Evolutionary conservation across 148 eudicot species (phyloP).

Genomic region (Amaranthus hypochondriacus): DNA sequence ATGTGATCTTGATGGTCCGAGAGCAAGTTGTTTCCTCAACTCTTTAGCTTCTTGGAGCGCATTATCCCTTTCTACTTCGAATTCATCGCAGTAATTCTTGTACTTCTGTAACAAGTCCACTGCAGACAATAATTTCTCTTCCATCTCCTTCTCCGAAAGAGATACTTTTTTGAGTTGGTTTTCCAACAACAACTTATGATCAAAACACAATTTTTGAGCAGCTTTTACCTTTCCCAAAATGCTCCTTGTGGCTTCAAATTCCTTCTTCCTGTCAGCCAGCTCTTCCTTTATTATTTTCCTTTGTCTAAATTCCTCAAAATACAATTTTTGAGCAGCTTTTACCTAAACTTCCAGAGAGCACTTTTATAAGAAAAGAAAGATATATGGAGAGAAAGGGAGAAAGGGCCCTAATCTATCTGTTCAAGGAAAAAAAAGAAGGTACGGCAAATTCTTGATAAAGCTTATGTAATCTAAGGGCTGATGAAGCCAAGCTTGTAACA

Average conservation of each 20-base stretch:
- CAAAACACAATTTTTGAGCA: slow-evolving; percentile 38
- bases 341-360: slow-evolving; percentile 26
- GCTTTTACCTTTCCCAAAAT: slow-evolving; percentile 29
- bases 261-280: slow-evolving; percentile 39
- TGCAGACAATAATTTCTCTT: slow-evolving; percentile 59
- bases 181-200: slow-evolving; percentile 49
- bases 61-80: slow-evolving; percentile 50
- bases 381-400: background rate
- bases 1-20: slow-evolving; percentile 27
- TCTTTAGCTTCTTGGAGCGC: slow-evolving; percentile 51
- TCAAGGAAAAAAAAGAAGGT: background rate
- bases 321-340: slow-evolving; percentile 45
- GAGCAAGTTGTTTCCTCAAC: slow-evolving; percentile 36
- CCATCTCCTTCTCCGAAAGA: slow-evolving; percentile 41
- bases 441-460: no score
- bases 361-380: background rate
- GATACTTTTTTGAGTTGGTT: slow-evolving; percentile 32
- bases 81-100: slow-evolving; percentile 59
- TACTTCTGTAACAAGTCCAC: slow-evolving; percentile 53
- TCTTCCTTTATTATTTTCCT: slow-evolving; percentile 52
- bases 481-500: no score
- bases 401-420: no score
- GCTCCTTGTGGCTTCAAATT: slow-evolving; percentile 39
- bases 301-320: slow-evolving; percentile 47
- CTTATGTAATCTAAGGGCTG: no score